Percentiles rank a stretch among this genome's conserved stretches.
Conservation (phyloP, 768 basidiomycete species). For the Gelatoporia subvermispora region DNA sequence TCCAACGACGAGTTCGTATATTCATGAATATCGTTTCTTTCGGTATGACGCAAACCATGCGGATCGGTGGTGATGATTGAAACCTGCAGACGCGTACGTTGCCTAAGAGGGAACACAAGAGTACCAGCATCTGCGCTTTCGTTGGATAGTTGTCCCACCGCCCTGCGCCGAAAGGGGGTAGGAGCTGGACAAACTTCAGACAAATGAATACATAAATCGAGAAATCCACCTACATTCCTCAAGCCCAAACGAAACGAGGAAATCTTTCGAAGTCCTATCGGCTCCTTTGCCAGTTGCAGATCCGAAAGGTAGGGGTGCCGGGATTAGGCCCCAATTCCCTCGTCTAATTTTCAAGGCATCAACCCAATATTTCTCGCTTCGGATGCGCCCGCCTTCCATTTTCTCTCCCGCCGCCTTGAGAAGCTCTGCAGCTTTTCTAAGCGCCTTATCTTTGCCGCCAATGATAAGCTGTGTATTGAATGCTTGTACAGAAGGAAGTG, state of each 20-base stretch:
- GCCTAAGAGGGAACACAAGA: conserved; percentile 62
- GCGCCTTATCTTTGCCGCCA: conserved; percentile 76
- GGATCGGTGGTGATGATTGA: conserved; percentile 37
- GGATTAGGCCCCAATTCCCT: conserved; percentile 77
- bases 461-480: conserved; percentile 37
- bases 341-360: conserved; percentile 73
- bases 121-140: conserved; percentile 35
- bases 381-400: conserved; percentile 57
- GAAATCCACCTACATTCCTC: conserved; percentile 65
- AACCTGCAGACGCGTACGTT: conserved; percentile 58
- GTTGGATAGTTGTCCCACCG: conserved; percentile 63
- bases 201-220: background rate
- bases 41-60: conserved; percentile 28
- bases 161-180: conserved; percentile 55
- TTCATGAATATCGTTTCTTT: conserved; percentile 33
- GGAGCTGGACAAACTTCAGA: conserved; percentile 45
- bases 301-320: conserved; percentile 71
- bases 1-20: conserved; percentile 39
- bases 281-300: conserved; percentile 69
- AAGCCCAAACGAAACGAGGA: conserved; percentile 73
- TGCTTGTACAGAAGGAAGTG: conserved; percentile 36
- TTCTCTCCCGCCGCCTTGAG: conserved; percentile 67
- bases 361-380: conserved; percentile 75
- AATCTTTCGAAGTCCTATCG: conserved; percentile 78
- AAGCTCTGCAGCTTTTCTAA: conserved; percentile 67